Base-by-base conservation (phyloP, 2,329 filamentous ascomycete genomes). In the Juglanconis juglandina region DNA sequence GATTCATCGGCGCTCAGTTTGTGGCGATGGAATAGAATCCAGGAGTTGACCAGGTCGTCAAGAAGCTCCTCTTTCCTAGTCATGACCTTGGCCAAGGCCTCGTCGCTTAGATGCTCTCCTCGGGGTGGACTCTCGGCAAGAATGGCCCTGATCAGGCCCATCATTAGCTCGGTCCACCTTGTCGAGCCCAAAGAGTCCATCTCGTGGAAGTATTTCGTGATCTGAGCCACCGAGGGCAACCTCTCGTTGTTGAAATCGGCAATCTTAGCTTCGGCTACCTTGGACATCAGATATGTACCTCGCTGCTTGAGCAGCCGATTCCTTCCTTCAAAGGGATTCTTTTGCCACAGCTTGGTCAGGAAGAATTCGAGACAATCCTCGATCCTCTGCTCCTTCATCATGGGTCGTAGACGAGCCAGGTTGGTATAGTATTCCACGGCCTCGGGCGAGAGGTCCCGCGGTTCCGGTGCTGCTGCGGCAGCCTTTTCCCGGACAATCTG, bases 11-110 rank as follows among this genome's bases (percentile, higher is more conserved):
- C 17, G 30, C 41, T 14, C 48, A 54, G 14, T 44, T 59, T 52
- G 61, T 57, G 73, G 17, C 73, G 62, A 34, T 71, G 71, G 58
- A 79, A 70, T 11, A 74, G 61, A 47, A 74, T 73, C 77, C 77
- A 80, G 14, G 75, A 70, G 30, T 75, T 71, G 14, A 78, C 65
- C 3, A 79, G 69, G 62, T 79, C 77, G 17, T 66, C 64, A 3
- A 78, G 64, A 58, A 78, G 70, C 8, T 59, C 65, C 41, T 73
- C 68, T 44, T 70, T 69, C 42, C 64, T 66, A 13, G 65, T 65
- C 63, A 73, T 69, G 53, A 68, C 66, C 11, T 58, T 67, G 53
- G 72, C 70, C 56, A 69, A 70, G 9, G 65, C 65, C 41, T 68
- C 65, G 10, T 68, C 60, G 13, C 69, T 67, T 3, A 63, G 48